Evolutionary conservation across 139 green algal genomes (phyloP), one percentile per base, ranked within the genome.

Genomic region (Coelastrella sp.): DNA sequence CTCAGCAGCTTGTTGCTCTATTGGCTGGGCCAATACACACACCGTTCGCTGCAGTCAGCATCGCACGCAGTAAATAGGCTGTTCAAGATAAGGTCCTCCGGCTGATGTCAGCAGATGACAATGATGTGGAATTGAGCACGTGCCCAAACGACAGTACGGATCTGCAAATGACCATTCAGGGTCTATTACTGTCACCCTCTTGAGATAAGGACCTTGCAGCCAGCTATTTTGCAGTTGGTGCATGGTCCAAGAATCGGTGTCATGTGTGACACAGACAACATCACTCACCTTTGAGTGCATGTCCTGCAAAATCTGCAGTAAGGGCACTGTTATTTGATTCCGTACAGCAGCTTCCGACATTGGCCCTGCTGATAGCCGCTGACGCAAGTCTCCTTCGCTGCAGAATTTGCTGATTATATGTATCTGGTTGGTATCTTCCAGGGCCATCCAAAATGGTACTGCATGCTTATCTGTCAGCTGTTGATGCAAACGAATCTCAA

Each of bases 401-500:
- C 48, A 68, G 25, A 45, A 50, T 1, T 64, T 23, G 38, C 34
- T 72, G 17, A 86, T 17, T 3, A 86, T 60, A 30, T 84, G 78
- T 43, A 57, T 40, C 48, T 75, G 59, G 13, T 21, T 40, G 27
- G 27, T 48, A 35, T 86, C 80, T 5, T 86, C 80, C 0, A 72
- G 3, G 5, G 80, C 80, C 9, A 30, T 21, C 80, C 80, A 86
- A 5, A 86, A 71, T 2, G 66, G 67, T 5, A 86, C 66, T 25
- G 78, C 80, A 37, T 71, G 35, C 7, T 21, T 69, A 15, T 34
- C 3, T 1, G 30, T 32, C 43, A 74, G 60, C 41, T 78, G 35
- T 4, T 32, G n/a, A 13, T 80, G 80, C 48, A 86, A 48, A 40
- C 67, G 38, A 3, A 86, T 79, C 27, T 86, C 80, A 2, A 72